Base-by-base conservation (phyloP, 352 stramenopile genomes). In the Phytophthora multivora region DNA sequence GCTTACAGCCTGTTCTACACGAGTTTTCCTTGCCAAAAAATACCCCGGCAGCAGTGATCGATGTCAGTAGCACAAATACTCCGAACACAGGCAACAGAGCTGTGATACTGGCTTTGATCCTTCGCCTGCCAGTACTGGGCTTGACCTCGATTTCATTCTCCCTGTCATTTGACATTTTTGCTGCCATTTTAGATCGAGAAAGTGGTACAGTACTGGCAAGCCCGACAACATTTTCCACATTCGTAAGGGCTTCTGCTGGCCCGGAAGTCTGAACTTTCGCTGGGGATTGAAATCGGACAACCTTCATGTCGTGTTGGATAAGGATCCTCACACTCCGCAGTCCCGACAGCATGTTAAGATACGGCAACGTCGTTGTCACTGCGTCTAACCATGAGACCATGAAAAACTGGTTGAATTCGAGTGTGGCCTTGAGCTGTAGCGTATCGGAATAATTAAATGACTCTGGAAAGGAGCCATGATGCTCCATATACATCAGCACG, bases 391-490 rank as follows among this genome's bases (percentile, higher is more conserved):
- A 77, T 1, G 52, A 70, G 16, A 60, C 56, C 59, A 73, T 71
- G 40, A 77, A 77, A 43, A 77, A 77, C 52, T 77, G 68, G 54
- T 73, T 67, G 59, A 59, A 71, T 47, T 77, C 63, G 1, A 77
- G 48, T 28, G 68, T 61, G 0, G 53, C 68, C 30, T 70, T 72
- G 26, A 63, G 73, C 15, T 67, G 51, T 3, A 51, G 40, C 7
- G 68, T 77, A 35, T 77, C 68, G 1, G 63, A 77, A 36, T 73
- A 71, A 18, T 51, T 61, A 26, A 76, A 73, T 4, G 53, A 31
- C 11, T 48, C 45, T 6, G 68, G 52, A 13, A 73, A 63, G 6
- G 45, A 50, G 30, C 69, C 55, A 10, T 60, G 25, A 39, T 67
- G 51, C 46, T 23, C 26, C 0, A 73, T 51, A 31, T 66, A 73